phyloP scores from a whole-genome alignment of 176 grass and related monocot species.

The Saccharum spontaneum region DNA sequence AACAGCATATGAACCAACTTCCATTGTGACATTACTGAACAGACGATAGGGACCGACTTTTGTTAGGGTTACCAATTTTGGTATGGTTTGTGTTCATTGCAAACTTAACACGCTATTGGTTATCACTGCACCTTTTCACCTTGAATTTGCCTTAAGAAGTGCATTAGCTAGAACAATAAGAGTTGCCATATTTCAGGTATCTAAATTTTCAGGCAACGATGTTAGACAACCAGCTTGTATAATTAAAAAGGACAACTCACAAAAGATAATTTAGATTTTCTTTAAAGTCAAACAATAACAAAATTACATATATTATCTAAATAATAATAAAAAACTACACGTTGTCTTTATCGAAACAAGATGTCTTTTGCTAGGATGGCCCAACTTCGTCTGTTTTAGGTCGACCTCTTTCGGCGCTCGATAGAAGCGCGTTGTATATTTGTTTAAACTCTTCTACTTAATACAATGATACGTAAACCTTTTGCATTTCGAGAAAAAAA shows the following conservation, averaged over 20 bases:
- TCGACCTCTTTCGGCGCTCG: too few relatives aligned
- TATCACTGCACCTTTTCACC: not conserved
- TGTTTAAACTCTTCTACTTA: too few relatives aligned
- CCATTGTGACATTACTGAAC: not conserved
- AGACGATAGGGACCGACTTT: not conserved
- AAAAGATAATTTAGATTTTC: not conserved
- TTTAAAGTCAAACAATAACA: not conserved
- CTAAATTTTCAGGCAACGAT: not conserved
- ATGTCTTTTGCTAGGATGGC: too few relatives aligned
- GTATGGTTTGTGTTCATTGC: not conserved
- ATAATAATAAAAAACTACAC: not conserved
- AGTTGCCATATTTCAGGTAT: not conserved
- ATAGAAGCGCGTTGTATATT: too few relatives aligned
- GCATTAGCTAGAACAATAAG: not conserved
- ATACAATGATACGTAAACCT: too few relatives aligned
- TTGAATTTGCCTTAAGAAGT: not conserved
- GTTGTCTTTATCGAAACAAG: too few relatives aligned
- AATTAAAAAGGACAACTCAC: not conserved
- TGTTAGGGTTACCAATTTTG: not conserved
- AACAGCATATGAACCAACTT: too few relatives aligned
- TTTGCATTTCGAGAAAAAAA: too few relatives aligned
- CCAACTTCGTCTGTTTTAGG: too few relatives aligned
- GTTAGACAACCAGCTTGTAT: not conserved
- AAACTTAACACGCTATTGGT: not conserved
- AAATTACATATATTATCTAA: not conserved